These are phyloP conservation scores for Heliosperma pusillum DNA, from an alignment of 148 eudicot species.

Conservation along the genomic window DNA sequence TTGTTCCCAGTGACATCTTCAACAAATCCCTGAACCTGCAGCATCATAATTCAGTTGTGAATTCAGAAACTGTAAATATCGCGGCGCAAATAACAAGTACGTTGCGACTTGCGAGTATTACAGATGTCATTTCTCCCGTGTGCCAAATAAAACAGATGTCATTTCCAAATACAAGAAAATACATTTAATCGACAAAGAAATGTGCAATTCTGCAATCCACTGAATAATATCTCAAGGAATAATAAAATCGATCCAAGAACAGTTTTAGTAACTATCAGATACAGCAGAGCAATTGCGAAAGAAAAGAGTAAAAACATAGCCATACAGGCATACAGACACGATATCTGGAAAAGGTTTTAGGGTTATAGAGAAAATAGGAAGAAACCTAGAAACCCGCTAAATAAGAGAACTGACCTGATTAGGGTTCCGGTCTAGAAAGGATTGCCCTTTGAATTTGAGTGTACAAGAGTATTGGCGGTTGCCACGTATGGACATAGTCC, in stretches of 20 bases:
- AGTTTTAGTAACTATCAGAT: too few species aligned
- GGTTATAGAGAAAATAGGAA: background rate
- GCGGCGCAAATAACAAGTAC: background rate
- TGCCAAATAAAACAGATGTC: too few species aligned
- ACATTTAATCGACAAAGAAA: background rate
- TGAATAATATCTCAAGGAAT: background rate
- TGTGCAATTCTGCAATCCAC: background rate
- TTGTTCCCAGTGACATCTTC: slow-evolving; percentile 60
- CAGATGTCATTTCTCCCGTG: too few species aligned
- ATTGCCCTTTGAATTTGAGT: slow-evolving; percentile 88
- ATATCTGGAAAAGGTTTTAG: background rate
- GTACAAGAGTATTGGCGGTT: slow-evolving; percentile 78
- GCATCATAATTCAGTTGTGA: slow-evolving; percentile 6
- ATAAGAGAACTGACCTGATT: slow-evolving; percentile 52
- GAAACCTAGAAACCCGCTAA: background rate
- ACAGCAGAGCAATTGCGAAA: too few species aligned
- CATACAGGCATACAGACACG: background rate
- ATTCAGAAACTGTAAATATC: background rate
- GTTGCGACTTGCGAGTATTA: too few species aligned
- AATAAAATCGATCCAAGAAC: too few species aligned
- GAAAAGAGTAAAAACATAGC: background rate
- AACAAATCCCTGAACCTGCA: slow-evolving; percentile 77
- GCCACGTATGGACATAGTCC: slow-evolving; percentile 80
- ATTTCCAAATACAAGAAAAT: background rate
- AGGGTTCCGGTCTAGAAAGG: slow-evolving; percentile 81